phyloP scores from a whole-genome alignment of 1,284 basidiomycete genomes.

The Rhodotorula mucilaginosa region DNA sequence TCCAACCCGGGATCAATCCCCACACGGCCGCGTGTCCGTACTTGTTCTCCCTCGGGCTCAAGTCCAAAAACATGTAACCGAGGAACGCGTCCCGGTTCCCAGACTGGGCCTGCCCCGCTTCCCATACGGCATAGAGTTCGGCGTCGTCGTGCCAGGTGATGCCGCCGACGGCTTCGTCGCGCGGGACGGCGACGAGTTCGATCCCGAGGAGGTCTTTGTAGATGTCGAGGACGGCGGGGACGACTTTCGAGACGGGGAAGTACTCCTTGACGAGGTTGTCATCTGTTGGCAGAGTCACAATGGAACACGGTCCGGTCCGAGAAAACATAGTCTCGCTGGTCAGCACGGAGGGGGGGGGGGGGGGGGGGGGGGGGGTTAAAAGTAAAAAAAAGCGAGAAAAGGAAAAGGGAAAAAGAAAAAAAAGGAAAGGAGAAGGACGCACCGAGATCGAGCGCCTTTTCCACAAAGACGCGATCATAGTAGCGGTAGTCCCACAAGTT shows the following conservation, averaged over 20 bases:
- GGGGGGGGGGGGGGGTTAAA: too few species aligned
- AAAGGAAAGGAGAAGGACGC: background rate
- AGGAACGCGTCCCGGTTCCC: constrained; percentile 46
- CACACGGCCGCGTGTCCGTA: constrained; percentile 85
- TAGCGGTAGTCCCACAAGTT: constrained; percentile 49
- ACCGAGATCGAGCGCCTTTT: constrained; percentile 13
- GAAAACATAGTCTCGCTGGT: too few species aligned
- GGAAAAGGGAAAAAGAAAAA: too few species aligned
- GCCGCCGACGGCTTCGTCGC: constrained; percentile 27
- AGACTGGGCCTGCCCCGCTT: constrained; percentile 53
- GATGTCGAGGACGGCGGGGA: constrained; percentile 72
- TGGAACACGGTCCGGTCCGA: too few species aligned
- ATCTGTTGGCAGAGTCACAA: background rate
- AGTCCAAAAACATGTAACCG: constrained; percentile 78
- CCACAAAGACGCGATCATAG: constrained; percentile 10
- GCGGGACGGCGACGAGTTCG: constrained; percentile 61
- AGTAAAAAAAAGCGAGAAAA: too few species aligned
- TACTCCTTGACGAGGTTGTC: constrained; percentile 64
- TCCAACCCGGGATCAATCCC: constrained; percentile 54
- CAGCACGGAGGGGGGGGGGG: background rate
- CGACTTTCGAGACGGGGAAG: constrained; percentile 75
- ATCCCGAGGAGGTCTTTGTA: constrained; percentile 76
- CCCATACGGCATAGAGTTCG: constrained; percentile 76
- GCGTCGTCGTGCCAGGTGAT: constrained; percentile 57
- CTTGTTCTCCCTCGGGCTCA: constrained; percentile 70